phyloP scores from a whole-genome alignment of 768 basidiomycete genomes.

The Rhodotorula kratochvilovae region DNA sequence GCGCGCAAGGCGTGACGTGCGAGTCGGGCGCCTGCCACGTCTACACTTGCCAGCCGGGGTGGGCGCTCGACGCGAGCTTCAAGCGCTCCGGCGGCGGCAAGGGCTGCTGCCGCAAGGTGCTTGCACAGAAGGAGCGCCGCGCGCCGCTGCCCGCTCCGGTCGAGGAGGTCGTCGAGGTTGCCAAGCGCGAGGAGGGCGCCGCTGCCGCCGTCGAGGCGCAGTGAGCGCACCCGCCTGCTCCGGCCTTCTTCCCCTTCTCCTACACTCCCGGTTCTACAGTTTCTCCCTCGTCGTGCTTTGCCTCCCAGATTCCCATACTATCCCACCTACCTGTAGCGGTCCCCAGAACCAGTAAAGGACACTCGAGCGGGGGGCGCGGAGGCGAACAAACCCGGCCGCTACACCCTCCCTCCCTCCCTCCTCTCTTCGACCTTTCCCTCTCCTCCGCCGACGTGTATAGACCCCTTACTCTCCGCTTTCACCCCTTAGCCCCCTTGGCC shows the following conservation, averaged over 20 bases:
- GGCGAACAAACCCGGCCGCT: not conserved
- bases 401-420: not conserved
- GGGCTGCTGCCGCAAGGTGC: conserved; percentile 20
- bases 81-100: conserved; percentile 11
- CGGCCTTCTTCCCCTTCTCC: not conserved
- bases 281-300: not conserved
- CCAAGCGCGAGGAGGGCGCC: not conserved
- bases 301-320: not conserved
- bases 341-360: not conserved
- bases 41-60: conserved; percentile 46
- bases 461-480: too few species aligned
- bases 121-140: not conserved
- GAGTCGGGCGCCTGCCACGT: conserved; percentile 49
- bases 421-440: not conserved
- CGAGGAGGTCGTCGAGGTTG: not conserved
- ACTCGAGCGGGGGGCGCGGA: not conserved
- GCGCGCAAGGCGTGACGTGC: conserved; percentile 51
- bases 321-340: not conserved
- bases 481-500: too few species aligned
- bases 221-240: not conserved
- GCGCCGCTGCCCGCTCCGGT: not conserved
- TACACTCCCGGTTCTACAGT: too few species aligned
- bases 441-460: too few species aligned
- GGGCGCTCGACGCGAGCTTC: conserved; percentile 14
- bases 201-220: not conserved